Conservation (phyloP, 306 rosid species). For the Cyamopsis tetragonoloba region DNA sequence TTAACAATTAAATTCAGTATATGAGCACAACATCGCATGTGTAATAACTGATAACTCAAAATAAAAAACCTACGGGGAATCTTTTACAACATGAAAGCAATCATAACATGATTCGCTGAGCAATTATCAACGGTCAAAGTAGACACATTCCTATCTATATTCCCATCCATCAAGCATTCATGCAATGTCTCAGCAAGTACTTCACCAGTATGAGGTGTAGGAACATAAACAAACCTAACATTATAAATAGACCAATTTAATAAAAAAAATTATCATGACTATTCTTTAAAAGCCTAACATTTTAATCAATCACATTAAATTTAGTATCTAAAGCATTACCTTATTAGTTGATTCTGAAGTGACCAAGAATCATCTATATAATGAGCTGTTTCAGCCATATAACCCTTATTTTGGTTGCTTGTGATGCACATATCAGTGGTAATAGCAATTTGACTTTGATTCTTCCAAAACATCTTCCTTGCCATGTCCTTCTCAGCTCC, state of each 20-base stretch:
- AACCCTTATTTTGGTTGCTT: neutral
- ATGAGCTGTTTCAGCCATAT: neutral
- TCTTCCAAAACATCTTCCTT: neutral
- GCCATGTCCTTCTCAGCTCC: neutral
- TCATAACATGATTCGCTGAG: neutral
- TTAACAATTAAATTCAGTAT: too few species aligned
- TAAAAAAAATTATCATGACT: too few species aligned
- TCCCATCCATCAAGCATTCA: neutral
- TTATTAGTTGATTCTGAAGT: neutral
- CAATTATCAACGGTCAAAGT: neutral
- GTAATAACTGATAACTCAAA: neutral
- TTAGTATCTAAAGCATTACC: neutral
- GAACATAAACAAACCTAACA: neutral
- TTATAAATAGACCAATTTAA: too few species aligned
- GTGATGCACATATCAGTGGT: neutral
- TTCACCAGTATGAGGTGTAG: neutral
- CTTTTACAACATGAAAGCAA: neutral
- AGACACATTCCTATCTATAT: neutral
- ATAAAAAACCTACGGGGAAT: too few species aligned
- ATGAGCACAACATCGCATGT: neutral
- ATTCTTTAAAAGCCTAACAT: too few species aligned
- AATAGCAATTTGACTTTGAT: neutral
- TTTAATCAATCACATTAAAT: neutral
- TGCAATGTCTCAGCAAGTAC: neutral
- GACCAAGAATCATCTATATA: neutral